Evolutionary conservation across 2,329 filamentous ascomycete species (phyloP), one percentile per base, ranked within the genome.

Genomic region (Aspergillus niger): DNA sequence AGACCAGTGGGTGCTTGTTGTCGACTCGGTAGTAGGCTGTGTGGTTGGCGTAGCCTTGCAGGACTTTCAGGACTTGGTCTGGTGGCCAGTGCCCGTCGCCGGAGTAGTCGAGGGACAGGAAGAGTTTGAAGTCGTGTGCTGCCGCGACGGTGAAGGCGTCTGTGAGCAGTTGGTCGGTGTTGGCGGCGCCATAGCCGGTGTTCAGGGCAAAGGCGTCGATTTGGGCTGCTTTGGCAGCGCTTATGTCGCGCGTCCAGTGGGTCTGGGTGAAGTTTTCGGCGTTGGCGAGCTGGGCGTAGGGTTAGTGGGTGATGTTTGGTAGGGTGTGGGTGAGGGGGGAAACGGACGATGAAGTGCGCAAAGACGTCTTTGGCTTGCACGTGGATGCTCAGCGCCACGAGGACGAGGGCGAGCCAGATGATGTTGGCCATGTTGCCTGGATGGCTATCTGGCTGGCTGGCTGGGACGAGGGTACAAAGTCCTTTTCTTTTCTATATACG

Each of bases 191-290:
- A 32, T 67, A 67, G 4, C 70, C 76, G 30, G 77, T 73, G 61
- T 77, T 79, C 17, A 80, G 69, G 5, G 72, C 77, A 63, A 80
- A 80, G 32, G 69, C 78, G 62, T 80, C 77, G 57, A 80, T 77
- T 15, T 72, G 64, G 2, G 76, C 71, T 3, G 65, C 69, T 63
- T 77, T 67, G 5, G 78, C 78, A 5, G 72, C 59, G 1, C 38
- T 48, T 6, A 80, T 77, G 60, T 80, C 74, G 30, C 57, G 54
- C 17, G 65, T 50, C 74, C 74, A 78, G 53, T 69, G 63, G 10
- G 44, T 39, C 7, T 60, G 48, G 1, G 68, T 69, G 58, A 66
- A 71, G 50, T 70, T 69, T 22, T 60, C 56, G 13, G 65, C 63
- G 36, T 71, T 72, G 3, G 62, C 60, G 8, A 72, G 39, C 76